Evolutionary conservation across 371 early-diverging fungal genomes (phyloP).

Genomic region (Mortierella sp.): DNA sequence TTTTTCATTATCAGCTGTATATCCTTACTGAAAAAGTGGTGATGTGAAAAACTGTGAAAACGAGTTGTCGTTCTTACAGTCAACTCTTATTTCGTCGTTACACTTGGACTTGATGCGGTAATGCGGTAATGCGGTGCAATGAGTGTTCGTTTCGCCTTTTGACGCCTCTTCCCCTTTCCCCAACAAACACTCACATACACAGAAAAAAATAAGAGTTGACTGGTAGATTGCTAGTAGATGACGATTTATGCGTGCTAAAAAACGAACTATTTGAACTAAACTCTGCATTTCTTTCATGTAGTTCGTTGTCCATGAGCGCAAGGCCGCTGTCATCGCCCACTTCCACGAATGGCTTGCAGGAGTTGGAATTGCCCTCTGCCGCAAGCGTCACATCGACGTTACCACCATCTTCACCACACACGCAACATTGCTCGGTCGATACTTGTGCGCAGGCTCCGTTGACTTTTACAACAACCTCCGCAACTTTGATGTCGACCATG

Average conservation of each 20-base stretch:
- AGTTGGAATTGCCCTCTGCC: constrained; percentile 90
- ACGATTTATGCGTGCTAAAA: neutral
- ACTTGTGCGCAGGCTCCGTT: constrained; percentile 95
- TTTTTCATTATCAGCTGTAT: too few relatives aligned
- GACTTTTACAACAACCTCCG: constrained; percentile 96
- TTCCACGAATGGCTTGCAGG: constrained; percentile 98
- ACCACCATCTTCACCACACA: constrained; percentile 97
- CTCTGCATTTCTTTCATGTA: constrained; percentile 24
- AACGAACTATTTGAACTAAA: neutral
- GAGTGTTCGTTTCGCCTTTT: too few relatives aligned
- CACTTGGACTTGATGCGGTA: too few relatives aligned
- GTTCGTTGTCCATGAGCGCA: constrained; percentile 66
- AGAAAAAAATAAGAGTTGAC: too few relatives aligned
- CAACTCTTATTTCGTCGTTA: too few relatives aligned
- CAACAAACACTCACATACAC: too few relatives aligned
- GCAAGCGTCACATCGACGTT: constrained; percentile 88
- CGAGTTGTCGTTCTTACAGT: too few relatives aligned
- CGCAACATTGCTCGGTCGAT: constrained; percentile 95
- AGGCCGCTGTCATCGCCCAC: constrained; percentile 91
- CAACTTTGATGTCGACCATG: constrained; percentile 93
- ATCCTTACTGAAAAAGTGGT: too few relatives aligned
- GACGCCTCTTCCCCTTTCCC: too few relatives aligned
- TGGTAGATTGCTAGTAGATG: too few relatives aligned
- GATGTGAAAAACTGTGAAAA: too few relatives aligned
- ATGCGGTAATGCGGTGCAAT: too few relatives aligned